Base-by-base conservation (phyloP, 2,329 filamentous ascomycete genomes). In the Aulographum hederae region DNA sequence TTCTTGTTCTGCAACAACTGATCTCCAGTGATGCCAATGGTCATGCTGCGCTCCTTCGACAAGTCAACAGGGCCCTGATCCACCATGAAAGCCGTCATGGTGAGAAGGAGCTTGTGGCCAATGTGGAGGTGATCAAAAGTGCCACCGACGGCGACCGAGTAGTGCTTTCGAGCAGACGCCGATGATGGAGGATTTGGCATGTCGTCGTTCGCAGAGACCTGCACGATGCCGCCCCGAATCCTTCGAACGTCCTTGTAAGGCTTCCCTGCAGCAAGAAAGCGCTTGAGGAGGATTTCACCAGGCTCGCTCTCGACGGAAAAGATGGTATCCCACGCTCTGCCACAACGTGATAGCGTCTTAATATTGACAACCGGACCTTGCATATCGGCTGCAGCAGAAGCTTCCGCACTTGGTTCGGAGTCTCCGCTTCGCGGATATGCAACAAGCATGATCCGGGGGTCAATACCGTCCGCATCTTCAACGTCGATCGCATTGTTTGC, bases 71-170 rank as follows among this genome's bases (percentile, higher is more conserved):
- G 39, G 1, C 17, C 14, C 23, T 11, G 6, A 25, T 69, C 67
- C 34, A 78, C 63, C 12, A 82, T 65, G 34, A 94, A 68, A 0
- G 75, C 69, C 1, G 78, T 80, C 38, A 85, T 85, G n/a, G 85
- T 84, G 14, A 98, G 68, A 14, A 98, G 67, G n/a, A 95, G 64
- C 56, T 95, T 98, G 59, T 98, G 89, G 4, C 89, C 89, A 3
- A 80, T 74, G 49, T 98, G 89, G 15, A 98, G 67, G 53, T 95
- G 84, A 51, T 98, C 89, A 54, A 95, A 98, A 0, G 89, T 98
- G 6, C 89, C 89, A 18, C 86, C 89, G 10, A 95, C 69, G 32
- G 77, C 80, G 31, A 91, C 77, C 11, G 69, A 65, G 36, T 61
- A 56, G 49, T 79, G 68, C 26, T 48, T 48, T 26, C 44, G 43